Conservation (phyloP, 108 stramenopile species). For the Conticribra weissflogii region DNA sequence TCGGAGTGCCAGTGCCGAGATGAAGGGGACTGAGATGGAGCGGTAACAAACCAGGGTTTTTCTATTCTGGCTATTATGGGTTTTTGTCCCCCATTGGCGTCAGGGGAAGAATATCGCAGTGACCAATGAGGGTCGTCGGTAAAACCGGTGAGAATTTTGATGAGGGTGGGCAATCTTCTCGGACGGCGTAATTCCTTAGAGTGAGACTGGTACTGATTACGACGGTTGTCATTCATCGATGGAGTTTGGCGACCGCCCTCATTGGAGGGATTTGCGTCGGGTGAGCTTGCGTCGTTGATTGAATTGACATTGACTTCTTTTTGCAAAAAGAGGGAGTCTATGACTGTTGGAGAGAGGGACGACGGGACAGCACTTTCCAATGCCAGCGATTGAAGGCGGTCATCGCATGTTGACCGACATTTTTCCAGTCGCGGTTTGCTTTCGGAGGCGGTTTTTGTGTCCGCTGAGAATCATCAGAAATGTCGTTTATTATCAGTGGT, state of each 20-base stretch:
- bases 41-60: conserved; percentile 11
- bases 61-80: conserved; percentile 37
- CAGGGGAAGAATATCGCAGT: not conserved
- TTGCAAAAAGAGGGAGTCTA: conserved; percentile 5
- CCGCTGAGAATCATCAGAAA: not conserved
- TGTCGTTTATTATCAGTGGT: not conserved
- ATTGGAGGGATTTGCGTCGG: too few species aligned
- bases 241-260: too few species aligned
- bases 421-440: conserved; percentile 7
- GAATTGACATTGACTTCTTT: conserved; percentile 1
- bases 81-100: not conserved
- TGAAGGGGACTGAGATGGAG: conserved; percentile 4
- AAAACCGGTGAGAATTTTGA: conserved; percentile 52
- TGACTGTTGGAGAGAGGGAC: conserved; percentile 6
- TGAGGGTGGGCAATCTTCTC: conserved; percentile 41
- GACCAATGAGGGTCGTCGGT: conserved; percentile 34
- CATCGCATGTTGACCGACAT: conserved; percentile 21
- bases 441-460: not conserved
- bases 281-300: too few species aligned
- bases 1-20: too few species aligned
- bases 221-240: too few species aligned
- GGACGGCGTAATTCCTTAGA: too few species aligned
- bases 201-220: too few species aligned
- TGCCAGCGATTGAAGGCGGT: conserved; percentile 27
- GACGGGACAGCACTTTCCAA: conserved; percentile 14